Base-by-base conservation (phyloP, 176 grass and related monocot genomes). In the Poa pratensis region DNA sequence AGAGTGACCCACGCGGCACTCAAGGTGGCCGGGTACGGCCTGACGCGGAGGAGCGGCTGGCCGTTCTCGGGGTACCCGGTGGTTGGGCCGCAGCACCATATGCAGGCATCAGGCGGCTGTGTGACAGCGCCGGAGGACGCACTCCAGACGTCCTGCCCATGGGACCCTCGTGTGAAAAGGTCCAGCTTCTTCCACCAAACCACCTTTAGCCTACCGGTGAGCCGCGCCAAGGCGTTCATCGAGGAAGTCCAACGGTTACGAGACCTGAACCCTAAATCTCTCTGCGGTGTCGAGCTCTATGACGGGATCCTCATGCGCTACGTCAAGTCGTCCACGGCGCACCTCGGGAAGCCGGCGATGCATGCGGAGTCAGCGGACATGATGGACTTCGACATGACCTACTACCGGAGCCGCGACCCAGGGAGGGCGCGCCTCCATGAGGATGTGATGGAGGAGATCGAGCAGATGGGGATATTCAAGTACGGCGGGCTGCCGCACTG, bases 261-360 rank as follows among this genome's bases (percentile, higher is more conserved):
- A 8, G 92, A 94, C 79, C 75, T 86, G 27, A 66, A 85, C 24
- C 77, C 89, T 0, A 22, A 17, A 42, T 71, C 87, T 14, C 89
- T 94, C 24, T 94, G 89, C 46, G 81, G 84, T 48, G 20, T 91
- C 18, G 92, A 94, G 84, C 84, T 94, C 34, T 94, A 89, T 39
- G 10, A 69, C 14, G 92, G 87, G 20, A 75, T 94, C 60, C 69
- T 85, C 49, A 76, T 91, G 76, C 86, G 89, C 14, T 94, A 91
- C 59, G 60, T 63, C 22, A 63, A 63, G 24, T 5, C 60, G 4
- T 63, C 60, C 4, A 63, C 24, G 1, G 60, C 26, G 24, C 60
- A 63, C 60, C 60, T 63, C 24, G 60, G 60, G 1, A 28, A 63
- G 26, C 60, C 60, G 0, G 13, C 24, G 60, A 30, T 30, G 60